These are phyloP conservation scores for Bjerkandera adusta DNA, from an alignment of 1,284 basidiomycete genomes.

Conservation along the genomic window DNA sequence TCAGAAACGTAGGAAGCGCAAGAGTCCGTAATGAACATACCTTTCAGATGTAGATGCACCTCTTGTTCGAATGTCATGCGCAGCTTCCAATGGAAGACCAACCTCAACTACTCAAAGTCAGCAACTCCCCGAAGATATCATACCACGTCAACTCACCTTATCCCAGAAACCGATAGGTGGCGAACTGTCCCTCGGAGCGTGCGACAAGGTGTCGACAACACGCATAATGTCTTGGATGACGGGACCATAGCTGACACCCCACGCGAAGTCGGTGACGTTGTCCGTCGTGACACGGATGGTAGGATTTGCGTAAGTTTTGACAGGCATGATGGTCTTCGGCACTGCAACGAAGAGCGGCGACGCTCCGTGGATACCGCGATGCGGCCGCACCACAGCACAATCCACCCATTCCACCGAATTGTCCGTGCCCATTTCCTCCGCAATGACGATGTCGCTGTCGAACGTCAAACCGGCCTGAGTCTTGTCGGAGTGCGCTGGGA, in stretches of 20 bases:
- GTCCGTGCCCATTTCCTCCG: conserved; percentile 82
- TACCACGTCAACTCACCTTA: conserved; percentile 54
- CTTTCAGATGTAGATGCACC: conserved; percentile 84
- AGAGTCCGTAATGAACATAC: conserved; percentile 34
- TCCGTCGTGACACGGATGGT: conserved; percentile 65
- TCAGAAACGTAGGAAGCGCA: conserved; percentile 15
- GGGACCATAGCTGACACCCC: conserved; percentile 89
- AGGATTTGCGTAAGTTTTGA: conserved; percentile 89
- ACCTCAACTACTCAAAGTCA: conserved; percentile 55
- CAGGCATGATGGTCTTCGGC: conserved; percentile 93
- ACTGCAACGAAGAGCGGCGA: conserved; percentile 64
- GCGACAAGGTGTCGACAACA: conserved; percentile 81
- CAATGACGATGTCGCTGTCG: conserved; percentile 82
- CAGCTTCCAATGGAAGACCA: conserved; percentile 86
- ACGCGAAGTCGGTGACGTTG: conserved; percentile 76
- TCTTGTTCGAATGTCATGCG: conserved; percentile 72
- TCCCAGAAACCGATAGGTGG: conserved; percentile 95
- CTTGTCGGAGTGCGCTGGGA: conserved; percentile 44
- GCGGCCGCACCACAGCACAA: conserved; percentile 57
- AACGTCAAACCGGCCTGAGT: conserved; percentile 57
- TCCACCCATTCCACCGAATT: conserved; percentile 74
- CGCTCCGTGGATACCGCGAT: conserved; percentile 52
- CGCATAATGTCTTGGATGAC: conserved; percentile 87
- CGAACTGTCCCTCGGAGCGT: conserved; percentile 84
- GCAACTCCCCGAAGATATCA: background rate